Evolutionary conservation across 306 rosid genomes (phyloP), one percentile per base, ranked within the genome.

Genomic region (Elaeagnus macrophylla): DNA sequence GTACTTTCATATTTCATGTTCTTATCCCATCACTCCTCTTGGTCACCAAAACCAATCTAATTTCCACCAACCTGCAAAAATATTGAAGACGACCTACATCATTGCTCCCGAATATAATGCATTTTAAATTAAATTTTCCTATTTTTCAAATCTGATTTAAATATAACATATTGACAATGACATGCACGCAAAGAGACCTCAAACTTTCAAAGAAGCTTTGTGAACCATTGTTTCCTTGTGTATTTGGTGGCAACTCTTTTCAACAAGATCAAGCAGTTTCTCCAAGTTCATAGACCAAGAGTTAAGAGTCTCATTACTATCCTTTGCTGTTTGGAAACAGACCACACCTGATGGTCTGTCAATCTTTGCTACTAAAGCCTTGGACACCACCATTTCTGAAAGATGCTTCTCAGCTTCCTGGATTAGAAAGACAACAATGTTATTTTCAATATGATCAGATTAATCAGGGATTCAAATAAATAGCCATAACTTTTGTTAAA

Each of bases 361-460:
- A n/a, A n/a, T n/a, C n/a, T n/a, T n/a, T n/a, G 96, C 95, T 20
- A 87, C 76, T 51, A 91, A 56, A 2, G 96, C 96, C 81, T 91
- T 91, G 20, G 99, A 84, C 72, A 91, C 99, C 18, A 91, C 99
- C 99, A 91, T 91, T 11, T 87, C 99, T 9, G 99, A 91, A 38
- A 91, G 89, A 75, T 91, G 95, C 72, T 82, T 91, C 89, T 91
- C 96, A 13, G 93, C 93, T 58, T 91, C 99, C 99, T 91, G 72
- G 51, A 60, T 48, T 37, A 37, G 38, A 9, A 40, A 18, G 45
- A 39, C 17, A 48, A 61, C 57, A 35, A 6, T n/a, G 10, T 38
- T 39, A 5, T 48, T 12, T 37, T 16, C 18, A 49, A 18, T 49
- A 18, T 38, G 48, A 42, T 36, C 37, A 19, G 19, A 1, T 51